Conservation (phyloP, 805 yeast species). For the Wilhelminamyces savonicus region DNA sequence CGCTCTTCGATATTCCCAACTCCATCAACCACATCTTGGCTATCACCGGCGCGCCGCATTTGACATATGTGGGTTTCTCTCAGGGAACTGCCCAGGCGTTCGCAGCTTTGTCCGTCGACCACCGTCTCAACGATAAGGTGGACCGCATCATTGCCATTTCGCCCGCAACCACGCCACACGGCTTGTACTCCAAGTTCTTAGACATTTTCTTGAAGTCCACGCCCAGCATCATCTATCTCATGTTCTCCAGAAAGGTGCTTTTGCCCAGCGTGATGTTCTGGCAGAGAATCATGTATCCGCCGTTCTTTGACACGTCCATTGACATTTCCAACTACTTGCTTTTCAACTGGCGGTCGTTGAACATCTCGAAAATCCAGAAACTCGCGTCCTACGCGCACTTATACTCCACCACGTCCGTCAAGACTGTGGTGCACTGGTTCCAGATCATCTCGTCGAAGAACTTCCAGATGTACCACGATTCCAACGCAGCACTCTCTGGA, state of each 20-base stretch:
- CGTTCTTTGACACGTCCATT: constrained; percentile 63
- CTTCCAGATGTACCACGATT: constrained; percentile 87
- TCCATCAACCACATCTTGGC: constrained; percentile 44
- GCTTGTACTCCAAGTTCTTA: constrained; percentile 68
- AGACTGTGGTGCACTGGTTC: constrained; percentile 60
- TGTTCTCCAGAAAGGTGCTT: constrained; percentile 71
- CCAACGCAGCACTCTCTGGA: constrained; percentile 14
- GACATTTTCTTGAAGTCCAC: constrained; percentile 71
- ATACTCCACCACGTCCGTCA: constrained; percentile 87
- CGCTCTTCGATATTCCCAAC: constrained; percentile 83
- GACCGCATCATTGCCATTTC: constrained; percentile 72
- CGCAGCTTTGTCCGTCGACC: constrained; percentile 68
- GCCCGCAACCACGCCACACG: constrained; percentile 92
- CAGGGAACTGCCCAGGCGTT: constrained; percentile 95
- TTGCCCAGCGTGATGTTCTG: constrained; percentile 76
- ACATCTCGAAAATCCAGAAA: constrained; percentile 71
- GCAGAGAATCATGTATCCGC: constrained; percentile 73
- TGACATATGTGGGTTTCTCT: constrained; percentile 81
- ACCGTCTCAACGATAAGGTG: constrained; percentile 51
- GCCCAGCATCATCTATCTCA: constrained; percentile 60
- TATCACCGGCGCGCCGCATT: constrained; percentile 30
- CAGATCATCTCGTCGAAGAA: constrained; percentile 62
- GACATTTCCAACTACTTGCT: constrained; percentile 62
- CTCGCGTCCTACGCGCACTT: constrained; percentile 77
- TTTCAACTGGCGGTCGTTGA: constrained; percentile 73